phyloP scores from a whole-genome alignment of 1,139 yeast species.

The Geotrichum restrictum region DNA sequence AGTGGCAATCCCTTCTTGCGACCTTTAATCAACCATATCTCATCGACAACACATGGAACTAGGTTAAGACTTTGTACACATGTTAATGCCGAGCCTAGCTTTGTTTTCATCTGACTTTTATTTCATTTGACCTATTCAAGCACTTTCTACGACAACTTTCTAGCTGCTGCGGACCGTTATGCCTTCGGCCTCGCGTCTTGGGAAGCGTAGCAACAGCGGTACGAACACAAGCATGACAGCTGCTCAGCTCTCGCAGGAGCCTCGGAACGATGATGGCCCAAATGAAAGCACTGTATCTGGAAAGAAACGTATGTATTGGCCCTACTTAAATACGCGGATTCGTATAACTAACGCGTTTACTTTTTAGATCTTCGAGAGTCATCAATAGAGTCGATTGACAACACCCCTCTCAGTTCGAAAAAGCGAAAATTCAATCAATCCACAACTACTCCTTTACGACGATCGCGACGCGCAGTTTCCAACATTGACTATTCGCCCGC shows the following conservation, averaged over 20 bases:
- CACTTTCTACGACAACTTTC: conserved; percentile 10
- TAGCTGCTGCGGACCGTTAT: conserved; percentile 1
- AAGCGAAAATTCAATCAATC: conserved; percentile 5
- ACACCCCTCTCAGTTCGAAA: background rate
- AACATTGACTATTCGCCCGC: conserved; percentile 17
- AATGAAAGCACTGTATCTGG: background rate
- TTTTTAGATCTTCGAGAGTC: conserved; percentile 5
- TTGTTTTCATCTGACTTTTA: conserved; percentile 23
- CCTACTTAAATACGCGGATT: background rate
- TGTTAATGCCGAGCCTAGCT: conserved; percentile 16
- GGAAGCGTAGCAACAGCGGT: conserved; percentile 12
- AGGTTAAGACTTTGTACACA: conserved; percentile 23
- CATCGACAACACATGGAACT: conserved; percentile 14
- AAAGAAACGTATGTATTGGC: conserved; percentile 2
- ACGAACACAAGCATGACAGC: background rate
- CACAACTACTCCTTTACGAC: conserved; percentile 11
- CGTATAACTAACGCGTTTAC: conserved; percentile 3
- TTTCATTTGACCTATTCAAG: conserved; percentile 12
- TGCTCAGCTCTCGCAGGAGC: background rate
- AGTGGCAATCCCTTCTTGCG: conserved; percentile 5
- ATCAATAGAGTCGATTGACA: conserved; percentile 1
- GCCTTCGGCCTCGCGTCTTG: conserved; percentile 15
- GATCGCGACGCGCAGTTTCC: conserved; percentile 17
- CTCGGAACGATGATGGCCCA: background rate
- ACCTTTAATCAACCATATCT: conserved; percentile 8